Evolutionary conservation across 257 asterid genomes (phyloP), one percentile per base, ranked within the genome.

Genomic region (Fraxinus americana): DNA sequence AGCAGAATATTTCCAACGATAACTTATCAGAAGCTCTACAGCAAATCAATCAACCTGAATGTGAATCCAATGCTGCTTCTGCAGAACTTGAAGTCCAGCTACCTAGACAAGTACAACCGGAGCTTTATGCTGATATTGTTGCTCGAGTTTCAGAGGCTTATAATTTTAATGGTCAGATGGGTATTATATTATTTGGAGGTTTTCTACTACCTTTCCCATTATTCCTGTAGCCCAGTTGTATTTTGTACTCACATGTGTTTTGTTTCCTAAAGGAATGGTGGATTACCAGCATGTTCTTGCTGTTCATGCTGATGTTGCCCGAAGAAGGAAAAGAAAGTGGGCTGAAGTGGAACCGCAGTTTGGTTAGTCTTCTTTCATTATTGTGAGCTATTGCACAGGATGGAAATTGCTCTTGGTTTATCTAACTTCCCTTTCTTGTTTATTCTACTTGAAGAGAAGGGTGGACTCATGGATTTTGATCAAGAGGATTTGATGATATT

Each of bases 241-340:
- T 79, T 79, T 80, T 77, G 38, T 69, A 72, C 77, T 32, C 36
- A 30, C 71, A 75, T 50, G 81, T 67, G 25, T 81, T 76, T 32
- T 77, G 68, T 79, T 75, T 84, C 79, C 30, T 77, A 73, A 77
- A 91, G 98, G 99, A 79, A 91, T 95, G 98, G 97, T 80, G 77
- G 98, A 95, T 80, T 95, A 95, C 82, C 99, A 95, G 87, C 98
- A 95, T 86, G 97, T 95, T 77, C 84, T 91, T 78, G 90, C 99
- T 71, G 87, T 93, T 81, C 97, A 93, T 83, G 97, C 97, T 71
- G 91, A 87, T 77, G 77, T 71, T 82, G 86, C 89, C 59, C 81
- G 85, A 79, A 83, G 89, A 77, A 93, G 89, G 88, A 95, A 91
- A 86, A 90, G 96, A 79, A 90, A 85, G 54, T 92, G 90, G 87